These are phyloP conservation scores for Lablab purpureus DNA, from an alignment of 306 rosid genomes.

Conservation along the genomic window DNA sequence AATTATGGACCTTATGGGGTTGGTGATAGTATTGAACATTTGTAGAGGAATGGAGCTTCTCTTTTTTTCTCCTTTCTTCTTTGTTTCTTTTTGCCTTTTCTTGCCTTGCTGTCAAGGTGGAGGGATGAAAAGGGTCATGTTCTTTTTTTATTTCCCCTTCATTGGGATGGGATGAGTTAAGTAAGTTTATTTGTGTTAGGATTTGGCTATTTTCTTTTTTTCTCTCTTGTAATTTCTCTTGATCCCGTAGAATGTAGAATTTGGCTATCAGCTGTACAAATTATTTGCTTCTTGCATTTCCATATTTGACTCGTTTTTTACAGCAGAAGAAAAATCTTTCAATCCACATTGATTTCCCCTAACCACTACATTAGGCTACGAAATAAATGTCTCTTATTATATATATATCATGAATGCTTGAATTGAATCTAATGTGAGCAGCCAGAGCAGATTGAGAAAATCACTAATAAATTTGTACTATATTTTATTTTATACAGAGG, in stretches of 20 bases:
- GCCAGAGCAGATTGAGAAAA: background rate
- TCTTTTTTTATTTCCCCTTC: constrained; percentile 1
- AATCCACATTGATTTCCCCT: background rate
- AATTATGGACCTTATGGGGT: constrained; percentile 14
- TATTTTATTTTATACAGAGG: background rate
- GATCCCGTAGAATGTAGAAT: constrained; percentile 46
- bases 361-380: background rate
- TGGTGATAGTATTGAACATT: constrained; percentile 45
- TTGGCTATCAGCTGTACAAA: constrained; percentile 65
- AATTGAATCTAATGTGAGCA: constrained; percentile 1
- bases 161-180: constrained; percentile 8
- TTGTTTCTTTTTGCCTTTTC: constrained; percentile 24
- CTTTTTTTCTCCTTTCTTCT: background rate
- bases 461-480: background rate
- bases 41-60: constrained; percentile 52
- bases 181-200: constrained; percentile 42
- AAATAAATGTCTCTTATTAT: background rate
- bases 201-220: constrained; percentile 40
- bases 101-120: constrained; percentile 31
- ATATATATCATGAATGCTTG: background rate
- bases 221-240: constrained; percentile 20
- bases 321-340: background rate
- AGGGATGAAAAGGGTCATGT: constrained; percentile 37
- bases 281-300: constrained; percentile 52
- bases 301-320: constrained; percentile 31